A percentile compares a stretch with the other conserved stretches of the same genome.
phyloP scores from a whole-genome alignment of 805 yeast genomes.

The Nakazawaea laoshanensis region DNA sequence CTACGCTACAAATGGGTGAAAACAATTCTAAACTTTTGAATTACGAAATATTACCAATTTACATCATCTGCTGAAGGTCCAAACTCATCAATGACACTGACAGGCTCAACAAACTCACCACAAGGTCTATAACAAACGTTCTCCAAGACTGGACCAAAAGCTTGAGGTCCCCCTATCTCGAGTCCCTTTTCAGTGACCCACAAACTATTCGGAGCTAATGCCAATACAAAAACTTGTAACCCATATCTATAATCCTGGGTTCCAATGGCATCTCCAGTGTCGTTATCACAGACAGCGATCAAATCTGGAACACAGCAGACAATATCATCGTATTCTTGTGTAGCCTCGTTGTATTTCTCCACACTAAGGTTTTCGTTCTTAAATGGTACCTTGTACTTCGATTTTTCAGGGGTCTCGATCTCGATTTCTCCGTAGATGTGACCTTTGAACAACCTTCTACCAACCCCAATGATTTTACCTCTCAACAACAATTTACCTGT shows the following conservation, averaged over 20 bases:
- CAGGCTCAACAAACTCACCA: constrained; percentile 22
- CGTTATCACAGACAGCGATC: constrained; percentile 31
- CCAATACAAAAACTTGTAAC: constrained; percentile 32
- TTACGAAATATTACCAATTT: no score
- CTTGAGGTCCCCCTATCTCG: constrained; percentile 32
- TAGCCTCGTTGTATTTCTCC: constrained; percentile 14
- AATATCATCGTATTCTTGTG: constrained; percentile 19
- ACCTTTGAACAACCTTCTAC: constrained; percentile 30
- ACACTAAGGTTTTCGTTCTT: constrained; percentile 37
- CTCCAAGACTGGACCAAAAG: constrained; percentile 22
- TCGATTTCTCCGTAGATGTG: constrained; percentile 35
- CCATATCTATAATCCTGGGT: constrained; percentile 42
- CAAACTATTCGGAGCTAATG: constrained; percentile 25
- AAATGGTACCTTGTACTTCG: constrained; percentile 28
- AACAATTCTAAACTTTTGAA: no score
- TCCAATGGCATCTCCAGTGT: constrained; percentile 38
- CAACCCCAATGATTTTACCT: constrained; percentile 37
- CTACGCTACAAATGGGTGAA: no score
- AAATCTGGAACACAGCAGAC: constrained; percentile 38
- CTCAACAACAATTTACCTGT: constrained; percentile 25
- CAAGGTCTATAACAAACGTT: constrained; percentile 24
- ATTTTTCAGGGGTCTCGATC: constrained; percentile 17
- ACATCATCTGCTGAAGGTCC: no score
- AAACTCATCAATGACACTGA: constrained; percentile 28
- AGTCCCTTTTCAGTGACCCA: constrained; percentile 30